A percentile compares a stretch with the other conserved stretches of the same genome.
Conservation (phyloP, 2,329 filamentous ascomycete species). For the Aureobasidium pullulans region DNA sequence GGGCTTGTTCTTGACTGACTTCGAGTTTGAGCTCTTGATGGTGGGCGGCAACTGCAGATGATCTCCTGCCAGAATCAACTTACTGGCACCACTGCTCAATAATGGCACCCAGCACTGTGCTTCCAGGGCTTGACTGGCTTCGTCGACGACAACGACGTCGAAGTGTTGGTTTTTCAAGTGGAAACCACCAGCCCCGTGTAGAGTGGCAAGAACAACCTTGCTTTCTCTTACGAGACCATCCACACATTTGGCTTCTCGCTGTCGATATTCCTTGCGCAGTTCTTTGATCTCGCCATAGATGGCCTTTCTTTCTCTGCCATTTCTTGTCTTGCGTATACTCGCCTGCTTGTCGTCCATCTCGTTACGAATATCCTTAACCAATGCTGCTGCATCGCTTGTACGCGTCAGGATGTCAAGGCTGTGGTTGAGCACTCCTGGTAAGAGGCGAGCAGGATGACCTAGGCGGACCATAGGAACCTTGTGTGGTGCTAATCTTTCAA, state of each 20-base stretch:
- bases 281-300: constrained; percentile 83
- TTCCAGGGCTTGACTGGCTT: constrained; percentile 91
- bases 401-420: constrained; percentile 86
- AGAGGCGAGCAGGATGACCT: constrained; percentile 82
- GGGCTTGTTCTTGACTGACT: constrained; percentile 28
- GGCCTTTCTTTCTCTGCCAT: constrained; percentile 66
- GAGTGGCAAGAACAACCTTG: constrained; percentile 82
- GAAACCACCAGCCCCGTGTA: constrained; percentile 84
- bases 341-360: constrained; percentile 93
- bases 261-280: constrained; percentile 78
- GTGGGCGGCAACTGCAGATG: constrained; percentile 92
- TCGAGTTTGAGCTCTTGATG: constrained; percentile 65
- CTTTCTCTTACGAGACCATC: constrained; percentile 65
- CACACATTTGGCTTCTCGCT: constrained; percentile 76
- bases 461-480: constrained; percentile 82
- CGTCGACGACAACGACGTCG: constrained; percentile 91
- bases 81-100: constrained; percentile 60
- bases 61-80: constrained; percentile 86
- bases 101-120: constrained; percentile 96
- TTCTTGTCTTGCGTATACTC: constrained; percentile 78
- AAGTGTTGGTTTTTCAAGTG: constrained; percentile 75
- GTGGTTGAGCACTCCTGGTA: constrained; percentile 81
- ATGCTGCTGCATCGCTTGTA: constrained; percentile 79
- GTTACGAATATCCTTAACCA: constrained; percentile 80
- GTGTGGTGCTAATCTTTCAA: constrained; percentile 78